Percentiles rank a stretch among this genome's conserved stretches.
Conservation (phyloP, 768 basidiomycete genomes). For the Cyclocybe aegerita region DNA sequence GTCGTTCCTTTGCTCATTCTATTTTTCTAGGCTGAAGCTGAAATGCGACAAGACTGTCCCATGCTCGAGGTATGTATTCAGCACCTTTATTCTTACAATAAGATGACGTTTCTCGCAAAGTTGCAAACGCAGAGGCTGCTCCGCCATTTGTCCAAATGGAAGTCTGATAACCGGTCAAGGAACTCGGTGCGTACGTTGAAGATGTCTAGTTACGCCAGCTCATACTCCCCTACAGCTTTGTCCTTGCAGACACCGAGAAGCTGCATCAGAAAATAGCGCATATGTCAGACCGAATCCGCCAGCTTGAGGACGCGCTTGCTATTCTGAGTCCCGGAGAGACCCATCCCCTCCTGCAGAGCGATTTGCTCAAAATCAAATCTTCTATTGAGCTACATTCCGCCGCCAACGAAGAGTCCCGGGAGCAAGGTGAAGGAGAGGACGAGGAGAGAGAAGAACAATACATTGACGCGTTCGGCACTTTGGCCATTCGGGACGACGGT, state of each 20-base stretch:
- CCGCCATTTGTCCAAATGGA: conserved; percentile 78
- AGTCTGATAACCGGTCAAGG: conserved; percentile 78
- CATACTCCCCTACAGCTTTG: conserved; percentile 44
- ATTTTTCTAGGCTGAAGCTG: conserved; percentile 51
- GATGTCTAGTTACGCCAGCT: conserved; percentile 1
- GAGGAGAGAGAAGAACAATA: conserved; percentile 44
- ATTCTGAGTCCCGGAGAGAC: conserved; percentile 52
- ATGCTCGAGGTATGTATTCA: conserved; percentile 43
- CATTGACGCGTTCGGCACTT: conserved; percentile 68
- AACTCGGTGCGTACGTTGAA: conserved; percentile 50
- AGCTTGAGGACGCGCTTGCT: conserved; percentile 66
- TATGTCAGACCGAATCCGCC: conserved; percentile 72
- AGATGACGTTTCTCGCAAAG: conserved; percentile 20
- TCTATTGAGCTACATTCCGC: conserved; percentile 69
- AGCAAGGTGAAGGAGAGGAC: conserved; percentile 26
- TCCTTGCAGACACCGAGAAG: conserved; percentile 70
- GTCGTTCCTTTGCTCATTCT: background rate
- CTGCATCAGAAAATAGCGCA: conserved; percentile 64
- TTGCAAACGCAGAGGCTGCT: conserved; percentile 73
- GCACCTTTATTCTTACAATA: background rate
- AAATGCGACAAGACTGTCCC: conserved; percentile 76
- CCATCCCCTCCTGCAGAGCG: conserved; percentile 61
- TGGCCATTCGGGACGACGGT: conserved; percentile 69
- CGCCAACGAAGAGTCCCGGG: conserved; percentile 18
- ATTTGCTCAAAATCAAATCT: conserved; percentile 64